These are phyloP conservation scores for Cladophialophora psammophila DNA, from an alignment of 2,329 filamentous ascomycete species.

Conservation along the genomic window DNA sequence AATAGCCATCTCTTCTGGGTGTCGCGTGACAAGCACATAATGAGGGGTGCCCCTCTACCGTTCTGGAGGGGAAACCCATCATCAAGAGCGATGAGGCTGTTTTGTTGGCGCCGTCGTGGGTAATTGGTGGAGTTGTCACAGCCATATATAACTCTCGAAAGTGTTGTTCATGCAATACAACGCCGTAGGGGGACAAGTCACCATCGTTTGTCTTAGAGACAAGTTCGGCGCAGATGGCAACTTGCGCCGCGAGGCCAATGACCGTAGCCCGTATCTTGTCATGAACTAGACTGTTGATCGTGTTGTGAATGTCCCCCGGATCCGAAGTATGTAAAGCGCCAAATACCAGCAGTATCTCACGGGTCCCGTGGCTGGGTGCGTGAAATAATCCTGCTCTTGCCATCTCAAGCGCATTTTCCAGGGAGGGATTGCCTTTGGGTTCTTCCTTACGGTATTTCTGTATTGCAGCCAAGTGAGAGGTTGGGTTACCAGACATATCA, in stretches of 20 bases:
- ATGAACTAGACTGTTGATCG: conserved; percentile 76
- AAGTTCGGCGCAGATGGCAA: conserved; percentile 90
- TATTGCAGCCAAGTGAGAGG: conserved; percentile 82
- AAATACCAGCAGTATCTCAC: conserved; percentile 90
- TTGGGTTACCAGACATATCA: conserved; percentile 89
- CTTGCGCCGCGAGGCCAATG: conserved; percentile 87
- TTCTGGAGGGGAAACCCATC: conserved; percentile 96
- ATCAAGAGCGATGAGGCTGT: conserved; percentile 72
- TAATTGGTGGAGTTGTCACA: conserved; percentile 86
- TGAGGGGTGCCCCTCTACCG: conserved; percentile 73
- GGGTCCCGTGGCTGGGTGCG: conserved; percentile 88
- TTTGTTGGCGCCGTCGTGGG: conserved; percentile 58
- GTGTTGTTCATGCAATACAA: conserved; percentile 86
- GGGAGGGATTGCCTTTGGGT: conserved; percentile 72
- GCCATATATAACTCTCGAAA: conserved; percentile 88
- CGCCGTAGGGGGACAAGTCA: conserved; percentile 73
- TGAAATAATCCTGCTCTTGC: conserved; percentile 90
- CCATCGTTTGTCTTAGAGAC: conserved; percentile 86
- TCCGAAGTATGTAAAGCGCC: conserved; percentile 90
- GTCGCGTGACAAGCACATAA: conserved; percentile 92
- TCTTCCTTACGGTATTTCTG: conserved; percentile 64
- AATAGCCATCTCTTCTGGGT: conserved; percentile 82
- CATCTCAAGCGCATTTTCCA: conserved; percentile 98
- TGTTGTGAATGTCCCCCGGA: conserved; percentile 93
- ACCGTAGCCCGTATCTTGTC: conserved; percentile 88